A percentile compares a stretch with the other conserved stretches of the same genome.
Conservation (phyloP, 2,329 filamentous ascomycete species). For the Kalaharituber pfeilii region DNA sequence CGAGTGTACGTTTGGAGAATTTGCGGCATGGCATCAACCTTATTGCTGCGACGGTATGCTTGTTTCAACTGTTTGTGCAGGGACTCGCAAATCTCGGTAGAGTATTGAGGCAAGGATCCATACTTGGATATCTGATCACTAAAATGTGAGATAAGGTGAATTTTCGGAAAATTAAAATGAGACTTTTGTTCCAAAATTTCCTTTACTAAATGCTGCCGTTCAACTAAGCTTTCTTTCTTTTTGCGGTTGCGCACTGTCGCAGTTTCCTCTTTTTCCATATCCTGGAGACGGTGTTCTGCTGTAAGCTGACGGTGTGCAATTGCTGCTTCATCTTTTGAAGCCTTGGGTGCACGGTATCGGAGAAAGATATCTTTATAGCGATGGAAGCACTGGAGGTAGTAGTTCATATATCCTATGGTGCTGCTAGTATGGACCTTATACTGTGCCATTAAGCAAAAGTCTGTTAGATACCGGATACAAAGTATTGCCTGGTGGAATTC, state of each 20-base stretch:
- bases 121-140: too few species aligned
- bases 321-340: neutral
- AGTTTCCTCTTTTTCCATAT: neutral
- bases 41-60: too few species aligned
- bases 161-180: neutral
- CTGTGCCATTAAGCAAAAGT: constrained; percentile 4
- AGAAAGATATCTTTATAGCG: constrained; percentile 5
- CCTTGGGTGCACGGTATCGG: neutral
- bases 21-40: too few species aligned
- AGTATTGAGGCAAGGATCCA: too few species aligned
- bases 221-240: neutral
- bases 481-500: neutral
- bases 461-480: neutral
- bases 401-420: constrained; percentile 2
- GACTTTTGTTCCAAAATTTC: neutral
- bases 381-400: constrained; percentile 4
- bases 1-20: too few species aligned
- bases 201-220: neutral
- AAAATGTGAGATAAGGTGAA: too few species aligned
- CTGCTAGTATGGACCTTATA: constrained; percentile 2
- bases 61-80: too few species aligned
- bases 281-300: neutral
- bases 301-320: neutral
- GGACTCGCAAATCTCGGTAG: too few species aligned
- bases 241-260: neutral